Evolutionary conservation across 2,329 filamentous ascomycete genomes (phyloP), one percentile per base, ranked within the genome.

Genomic region (Trichoderma sp.): DNA sequence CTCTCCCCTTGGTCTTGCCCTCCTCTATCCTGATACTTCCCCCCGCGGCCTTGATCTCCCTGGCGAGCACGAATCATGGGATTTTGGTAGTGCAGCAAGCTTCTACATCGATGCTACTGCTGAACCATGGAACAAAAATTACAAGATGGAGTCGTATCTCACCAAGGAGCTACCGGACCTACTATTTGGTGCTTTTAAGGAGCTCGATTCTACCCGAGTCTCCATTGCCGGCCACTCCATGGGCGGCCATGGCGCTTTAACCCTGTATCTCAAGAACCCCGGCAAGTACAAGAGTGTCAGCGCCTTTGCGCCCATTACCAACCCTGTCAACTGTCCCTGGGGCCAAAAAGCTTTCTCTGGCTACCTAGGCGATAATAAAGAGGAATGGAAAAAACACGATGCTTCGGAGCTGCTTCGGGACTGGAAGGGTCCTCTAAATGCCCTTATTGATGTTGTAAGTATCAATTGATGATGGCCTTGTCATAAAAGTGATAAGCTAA

Each of bases 121-220:
- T 75, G 87, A 88, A 30, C 94, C 94, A 11, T 99, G 91, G 86
- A 85, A 84, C 72, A 84, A 86, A 69, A 89, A 93, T 80, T 99
- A 99, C 87, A 91, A 91, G 77, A 99, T 99, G 96, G 94, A 98
- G 86, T 90, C 88, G 74, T 99, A 99, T 85, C 88, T 99, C 75
- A 91, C 92, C 18, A 82, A 88, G 67, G 96, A 99, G 83, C 90
- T 99, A n/a, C 95, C 95, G 1, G 84, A 43, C 1, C 3, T n/a
- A n/a, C 39, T 43, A 0, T 43, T 43, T 43, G 39, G 39, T 43
- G 39, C 39, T 2, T 43, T n/a, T 4, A n/a, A 43, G 3, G 39
- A 86, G 18, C 85, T 90, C 1, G 87, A 98, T 28, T 97, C 95
- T 81, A 81, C 82, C 32, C 87, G 91, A 57, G 90, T 98, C 70